Conservation (phyloP, 495 filamentous ascomycete genomes). For the Clohesyomyces aquaticus region DNA sequence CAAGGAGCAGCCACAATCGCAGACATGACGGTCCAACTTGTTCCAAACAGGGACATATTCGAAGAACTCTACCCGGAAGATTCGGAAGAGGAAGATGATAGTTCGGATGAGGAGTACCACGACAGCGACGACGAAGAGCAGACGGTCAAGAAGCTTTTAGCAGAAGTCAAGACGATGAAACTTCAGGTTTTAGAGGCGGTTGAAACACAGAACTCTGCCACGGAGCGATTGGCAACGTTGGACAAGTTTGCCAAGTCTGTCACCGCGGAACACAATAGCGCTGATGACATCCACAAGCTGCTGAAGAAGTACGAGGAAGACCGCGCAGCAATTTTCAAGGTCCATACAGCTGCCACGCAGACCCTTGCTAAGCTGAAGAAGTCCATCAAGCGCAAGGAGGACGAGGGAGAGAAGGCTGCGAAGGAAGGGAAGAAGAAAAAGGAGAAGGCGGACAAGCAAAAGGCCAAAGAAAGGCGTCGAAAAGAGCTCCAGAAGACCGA, state of each 20-base stretch:
- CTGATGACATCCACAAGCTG: conserved; percentile 44
- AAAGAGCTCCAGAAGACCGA: conserved; percentile 49
- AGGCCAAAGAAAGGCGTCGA: conserved; percentile 47
- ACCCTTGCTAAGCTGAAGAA: conserved; percentile 44
- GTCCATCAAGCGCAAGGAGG: conserved; percentile 45
- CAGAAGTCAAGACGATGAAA: conserved; percentile 37
- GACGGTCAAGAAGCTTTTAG: conserved; percentile 32
- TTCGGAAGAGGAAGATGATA: conserved; percentile 48
- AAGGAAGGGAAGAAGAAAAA: conserved; percentile 50
- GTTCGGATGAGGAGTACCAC: conserved; percentile 46
- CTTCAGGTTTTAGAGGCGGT: conserved; percentile 40
- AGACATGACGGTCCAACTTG: conserved; percentile 65
- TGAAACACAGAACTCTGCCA: conserved; percentile 48
- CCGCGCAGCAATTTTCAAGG: conserved; percentile 53
- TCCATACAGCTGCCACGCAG: conserved; percentile 46
- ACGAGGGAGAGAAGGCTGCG: conserved; percentile 42
- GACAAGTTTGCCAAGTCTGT: conserved; percentile 28
- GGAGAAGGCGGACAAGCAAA: conserved; percentile 39
- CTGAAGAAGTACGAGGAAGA: conserved; percentile 55
- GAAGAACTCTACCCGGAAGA: conserved; percentile 60
- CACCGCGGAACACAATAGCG: conserved; percentile 23
- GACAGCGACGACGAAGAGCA: conserved; percentile 42
- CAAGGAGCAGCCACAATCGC: conserved; percentile 65
- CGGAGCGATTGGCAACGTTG: conserved; percentile 23
- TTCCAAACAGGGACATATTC: conserved; percentile 63